Percentiles rank a stretch among this genome's conserved stretches.
Evolutionary conservation across 371 early-diverging fungal species (phyloP).

Genomic region (Lichtheimia corymbifera): DNA sequence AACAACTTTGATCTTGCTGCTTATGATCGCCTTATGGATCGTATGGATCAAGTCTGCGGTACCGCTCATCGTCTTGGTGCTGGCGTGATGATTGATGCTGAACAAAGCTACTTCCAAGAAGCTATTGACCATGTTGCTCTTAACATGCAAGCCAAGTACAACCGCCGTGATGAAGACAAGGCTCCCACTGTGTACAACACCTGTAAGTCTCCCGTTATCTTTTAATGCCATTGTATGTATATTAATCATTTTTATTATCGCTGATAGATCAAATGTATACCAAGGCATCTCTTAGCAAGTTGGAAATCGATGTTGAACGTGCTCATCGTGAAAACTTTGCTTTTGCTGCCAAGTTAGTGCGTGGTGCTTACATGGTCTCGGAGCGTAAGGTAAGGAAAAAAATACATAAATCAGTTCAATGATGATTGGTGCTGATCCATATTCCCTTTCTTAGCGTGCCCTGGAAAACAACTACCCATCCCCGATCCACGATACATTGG

Average conservation of each 20-base stretch:
- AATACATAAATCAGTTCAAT: background rate
- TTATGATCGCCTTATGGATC: constrained; percentile 65
- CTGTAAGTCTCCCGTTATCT: constrained; percentile 28
- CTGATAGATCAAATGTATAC: constrained; percentile 88
- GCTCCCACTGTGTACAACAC: constrained; percentile 86
- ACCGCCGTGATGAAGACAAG: constrained; percentile 47
- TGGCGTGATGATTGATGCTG: constrained; percentile 90
- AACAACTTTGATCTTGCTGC: constrained; percentile 62
- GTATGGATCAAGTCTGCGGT: constrained; percentile 66
- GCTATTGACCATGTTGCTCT: constrained; percentile 87
- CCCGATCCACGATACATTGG: constrained; percentile 82
- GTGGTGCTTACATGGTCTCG: constrained; percentile 90
- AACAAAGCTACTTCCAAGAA: constrained; percentile 90
- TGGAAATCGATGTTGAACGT: constrained; percentile 68
- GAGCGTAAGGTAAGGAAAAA: constrained; percentile 64
- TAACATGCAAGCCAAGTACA: constrained; percentile 66
- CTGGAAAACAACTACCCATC: constrained; percentile 64
- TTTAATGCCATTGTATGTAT: background rate
- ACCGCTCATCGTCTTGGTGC: constrained; percentile 66
- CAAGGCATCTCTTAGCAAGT: constrained; percentile 64
- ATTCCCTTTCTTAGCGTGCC: constrained; percentile 54
- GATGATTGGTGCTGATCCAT: constrained; percentile 2
- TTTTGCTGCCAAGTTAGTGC: constrained; percentile 90
- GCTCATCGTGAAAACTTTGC: constrained; percentile 67
- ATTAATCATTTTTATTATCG: constrained; percentile 9